Base-by-base conservation (phyloP, 495 filamentous ascomycete species). In the Penicillium pancosmium region DNA sequence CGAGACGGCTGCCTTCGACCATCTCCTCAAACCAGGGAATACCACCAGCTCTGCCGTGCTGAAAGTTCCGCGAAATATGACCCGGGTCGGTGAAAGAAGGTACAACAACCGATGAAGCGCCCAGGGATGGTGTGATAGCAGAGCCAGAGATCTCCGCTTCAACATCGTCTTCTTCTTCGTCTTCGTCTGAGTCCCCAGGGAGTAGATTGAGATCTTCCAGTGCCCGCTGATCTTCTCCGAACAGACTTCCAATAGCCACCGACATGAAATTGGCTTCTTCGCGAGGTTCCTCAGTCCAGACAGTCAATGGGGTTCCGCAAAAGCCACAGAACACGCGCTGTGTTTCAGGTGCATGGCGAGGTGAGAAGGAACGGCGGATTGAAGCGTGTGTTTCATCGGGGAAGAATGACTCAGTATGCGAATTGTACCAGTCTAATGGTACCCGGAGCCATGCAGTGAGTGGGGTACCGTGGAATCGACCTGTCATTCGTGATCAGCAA, bases 321-420 rank as follows among this genome's bases (percentile, higher is more conserved):
- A 89, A 93, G 0, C 92, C 92, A 72, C 92, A 97, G 73, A 97
- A 97, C 53, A 90, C 84, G 48, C 90, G 87, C 68, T 85, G 83
- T 0, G 83, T 73, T 60, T 82, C 73, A 16, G 80, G 79, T 15
- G 85, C 82, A 68, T 82, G 68, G 31, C 74, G 79, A 5, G 87
- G 82, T 4, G 83, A 84, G 74, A 91, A 94, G 31, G 79, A 80
- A 19, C 89, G 83, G 36, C 86, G 88, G 71, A 97, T 96, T 49
- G 76, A 81, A 19, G 71, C 57, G 61, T 84, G 87, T 10, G 88
- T 88, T 72, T 96, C 92, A 70, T 96, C 91, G 5, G 86, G 82
- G 68, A 86, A 91, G 72, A 86, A 87, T 40, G 91, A 84, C 59
- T 84, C 80, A 1, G 88, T 91, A 27, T 81, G 78, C 50, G 84